Evolutionary conservation across 176 grass and related monocot genomes (phyloP), one percentile per base, ranked within the genome.

Genomic region (Lolium multiflorum): DNA sequence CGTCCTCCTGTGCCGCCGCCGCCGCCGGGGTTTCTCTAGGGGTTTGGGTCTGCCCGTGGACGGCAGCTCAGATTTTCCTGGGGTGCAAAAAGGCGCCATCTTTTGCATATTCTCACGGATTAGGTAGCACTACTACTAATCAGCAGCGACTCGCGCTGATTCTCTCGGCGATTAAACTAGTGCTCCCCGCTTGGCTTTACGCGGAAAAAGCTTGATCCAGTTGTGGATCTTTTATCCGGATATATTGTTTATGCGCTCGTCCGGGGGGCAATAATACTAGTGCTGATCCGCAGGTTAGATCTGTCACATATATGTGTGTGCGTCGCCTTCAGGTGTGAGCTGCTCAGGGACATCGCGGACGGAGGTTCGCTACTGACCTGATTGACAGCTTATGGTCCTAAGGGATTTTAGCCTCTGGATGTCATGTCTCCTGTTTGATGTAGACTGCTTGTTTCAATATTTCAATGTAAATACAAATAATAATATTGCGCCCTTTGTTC

Each of bases 271-370:
- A 28, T 49, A 49, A 1, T 21, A 43, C 17, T 38, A 58, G 3
- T 54, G 3, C 7, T 21, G 11, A 79, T 59, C 18, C 31, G 1
- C 9, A 38, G 37, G 22, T 22, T 52, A 12, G 71, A 74, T 74
- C 55, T 70, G 39, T 64, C 28, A 28, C 6, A 43, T 43, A 43
- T 7, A 17, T 69, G 26, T 12, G 39, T 41, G 9, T 60, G 11
- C 15, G 73, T 90, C 41, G 66, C 77, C 76, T 58, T 91, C 75
- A 9, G 9, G 58, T 26, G 44, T 68, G 57, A 68, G 18, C 74
- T 58, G 28, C 28, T 28, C 13, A 20, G 46, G 54, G 54, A 24
- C 64, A 44, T 82, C 84, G 12, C n/a, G 7, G 43, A 55, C 84
- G 11, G 11, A 39, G 38, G 38, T 39, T 39, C 3, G 38, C 3